Evolutionary conservation across 2,329 filamentous ascomycete species (phyloP).

Genomic region (Elsinoe batatas): DNA sequence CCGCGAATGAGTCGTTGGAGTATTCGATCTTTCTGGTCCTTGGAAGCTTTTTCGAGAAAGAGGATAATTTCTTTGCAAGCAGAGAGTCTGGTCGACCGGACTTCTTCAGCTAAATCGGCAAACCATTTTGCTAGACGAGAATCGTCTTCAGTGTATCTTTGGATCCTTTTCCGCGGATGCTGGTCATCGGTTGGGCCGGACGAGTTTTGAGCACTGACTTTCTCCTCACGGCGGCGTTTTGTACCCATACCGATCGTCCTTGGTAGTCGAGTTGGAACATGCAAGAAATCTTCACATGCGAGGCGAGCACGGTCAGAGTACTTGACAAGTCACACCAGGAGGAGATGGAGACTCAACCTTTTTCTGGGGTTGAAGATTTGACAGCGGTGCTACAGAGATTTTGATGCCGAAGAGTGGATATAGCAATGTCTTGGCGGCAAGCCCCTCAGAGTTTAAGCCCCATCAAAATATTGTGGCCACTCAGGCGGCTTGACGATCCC

Average conservation of each 20-base stretch:
- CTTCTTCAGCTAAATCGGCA: constrained; percentile 38
- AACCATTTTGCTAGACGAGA: constrained; percentile 37
- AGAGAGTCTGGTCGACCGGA: constrained; percentile 33
- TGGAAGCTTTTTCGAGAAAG: constrained; percentile 31
- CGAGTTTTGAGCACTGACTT: constrained; percentile 6
- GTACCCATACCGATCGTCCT: constrained; percentile 14
- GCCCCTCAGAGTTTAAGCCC: background rate
- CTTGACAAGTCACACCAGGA: background rate
- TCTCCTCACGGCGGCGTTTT: constrained; percentile 16
- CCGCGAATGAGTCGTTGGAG: constrained; percentile 61
- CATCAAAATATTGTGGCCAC: background rate
- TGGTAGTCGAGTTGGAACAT: background rate
- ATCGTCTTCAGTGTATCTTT: constrained; percentile 31
- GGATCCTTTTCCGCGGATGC: constrained; percentile 22
- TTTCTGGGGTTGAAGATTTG: background rate
- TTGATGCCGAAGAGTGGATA: constrained; percentile 12
- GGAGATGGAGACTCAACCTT: background rate
- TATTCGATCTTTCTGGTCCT: constrained; percentile 31
- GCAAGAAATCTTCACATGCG: constrained; percentile 6
- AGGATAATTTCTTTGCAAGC: constrained; percentile 37
- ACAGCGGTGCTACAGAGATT: background rate
- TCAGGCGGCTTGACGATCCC: background rate
- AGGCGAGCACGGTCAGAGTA: background rate
- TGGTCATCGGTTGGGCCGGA: constrained; percentile 3
- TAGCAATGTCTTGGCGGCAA: background rate